Evolutionary conservation across 495 filamentous ascomycete genomes (phyloP).

Genomic region (Lophium mytilinum): DNA sequence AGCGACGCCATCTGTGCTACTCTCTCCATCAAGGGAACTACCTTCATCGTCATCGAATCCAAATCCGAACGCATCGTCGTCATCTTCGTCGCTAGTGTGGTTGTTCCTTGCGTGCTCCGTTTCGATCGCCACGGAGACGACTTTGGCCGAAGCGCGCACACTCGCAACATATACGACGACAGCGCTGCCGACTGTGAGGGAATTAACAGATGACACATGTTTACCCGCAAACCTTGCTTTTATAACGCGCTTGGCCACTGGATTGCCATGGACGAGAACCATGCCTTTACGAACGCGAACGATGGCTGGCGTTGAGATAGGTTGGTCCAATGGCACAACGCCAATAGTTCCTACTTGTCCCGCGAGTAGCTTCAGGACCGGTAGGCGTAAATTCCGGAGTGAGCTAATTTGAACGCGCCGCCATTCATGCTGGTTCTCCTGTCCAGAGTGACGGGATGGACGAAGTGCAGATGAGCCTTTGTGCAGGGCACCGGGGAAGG

Average conservation of each 20-base stretch:
- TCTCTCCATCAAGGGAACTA: constrained; percentile 3
- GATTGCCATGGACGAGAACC: constrained; percentile 54
- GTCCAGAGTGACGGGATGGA: constrained; percentile 25
- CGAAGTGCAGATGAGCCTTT: not conserved
- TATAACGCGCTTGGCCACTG: constrained; percentile 49
- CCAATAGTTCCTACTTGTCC: constrained; percentile 92
- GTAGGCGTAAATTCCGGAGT: constrained; percentile 77
- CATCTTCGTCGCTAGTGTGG: constrained; percentile 52
- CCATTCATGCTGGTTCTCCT: constrained; percentile 52
- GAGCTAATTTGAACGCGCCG: constrained; percentile 70
- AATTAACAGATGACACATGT: constrained; percentile 9
- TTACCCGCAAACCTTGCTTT: constrained; percentile 34
- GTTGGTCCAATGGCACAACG: constrained; percentile 46
- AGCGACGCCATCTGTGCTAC: not conserved
- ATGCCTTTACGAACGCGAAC: constrained; percentile 72
- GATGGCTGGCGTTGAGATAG: constrained; percentile 29
- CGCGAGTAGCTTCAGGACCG: constrained; percentile 63
- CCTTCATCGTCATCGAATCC: constrained; percentile 30
- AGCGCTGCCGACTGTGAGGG: constrained; percentile 47
- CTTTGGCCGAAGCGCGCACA: constrained; percentile 69
- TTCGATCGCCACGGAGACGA: constrained; percentile 47
- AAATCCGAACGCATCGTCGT: constrained; percentile 29
- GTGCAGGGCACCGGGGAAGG: constrained; percentile 32
- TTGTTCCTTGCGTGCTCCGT: constrained; percentile 3
- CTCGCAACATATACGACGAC: constrained; percentile 81